These are phyloP conservation scores for Ceratocystis colombiana DNA, from an alignment of 2,329 filamentous ascomycete species.

Conservation along the genomic window DNA sequence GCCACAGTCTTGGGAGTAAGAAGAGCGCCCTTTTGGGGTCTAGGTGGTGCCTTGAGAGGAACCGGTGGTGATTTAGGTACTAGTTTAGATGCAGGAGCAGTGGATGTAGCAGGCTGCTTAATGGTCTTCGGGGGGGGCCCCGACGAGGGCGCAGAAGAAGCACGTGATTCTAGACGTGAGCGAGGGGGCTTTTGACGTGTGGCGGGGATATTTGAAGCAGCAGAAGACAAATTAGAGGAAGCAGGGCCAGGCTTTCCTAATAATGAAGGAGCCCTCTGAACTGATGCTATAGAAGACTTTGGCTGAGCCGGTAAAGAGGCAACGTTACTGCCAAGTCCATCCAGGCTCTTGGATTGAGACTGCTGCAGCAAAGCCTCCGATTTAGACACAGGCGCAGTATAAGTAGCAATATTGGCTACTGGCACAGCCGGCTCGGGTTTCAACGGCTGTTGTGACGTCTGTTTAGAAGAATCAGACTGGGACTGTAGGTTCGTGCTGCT, in stretches of 20 bases:
- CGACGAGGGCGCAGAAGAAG: not conserved
- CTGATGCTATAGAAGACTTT: not conserved
- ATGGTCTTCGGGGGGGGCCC: not conserved
- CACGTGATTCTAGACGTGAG: not conserved
- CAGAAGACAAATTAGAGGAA: not conserved
- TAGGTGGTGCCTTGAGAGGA: constrained; percentile 12
- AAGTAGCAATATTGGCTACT: not conserved
- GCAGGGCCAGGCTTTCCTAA: not conserved
- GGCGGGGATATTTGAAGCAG: not conserved
- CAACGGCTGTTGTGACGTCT: not conserved
- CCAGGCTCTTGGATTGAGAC: not conserved
- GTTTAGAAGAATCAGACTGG: not conserved
- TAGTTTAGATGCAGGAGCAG: not conserved
- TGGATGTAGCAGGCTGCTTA: not conserved
- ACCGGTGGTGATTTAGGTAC: not conserved
- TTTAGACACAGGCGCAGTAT: not conserved
- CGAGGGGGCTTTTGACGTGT: not conserved
- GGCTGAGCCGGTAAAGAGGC: not conserved
- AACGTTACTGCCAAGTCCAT: too few relatives aligned
- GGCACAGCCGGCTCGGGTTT: not conserved
- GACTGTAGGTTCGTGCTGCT: not conserved
- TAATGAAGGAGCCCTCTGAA: not conserved
- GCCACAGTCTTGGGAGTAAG: constrained; percentile 17
- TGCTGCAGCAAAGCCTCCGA: not conserved
- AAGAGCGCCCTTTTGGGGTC: constrained; percentile 16